These are phyloP conservation scores for Pythium myriotylum DNA, from an alignment of 352 stramenopile species.

Conservation along the genomic window DNA sequence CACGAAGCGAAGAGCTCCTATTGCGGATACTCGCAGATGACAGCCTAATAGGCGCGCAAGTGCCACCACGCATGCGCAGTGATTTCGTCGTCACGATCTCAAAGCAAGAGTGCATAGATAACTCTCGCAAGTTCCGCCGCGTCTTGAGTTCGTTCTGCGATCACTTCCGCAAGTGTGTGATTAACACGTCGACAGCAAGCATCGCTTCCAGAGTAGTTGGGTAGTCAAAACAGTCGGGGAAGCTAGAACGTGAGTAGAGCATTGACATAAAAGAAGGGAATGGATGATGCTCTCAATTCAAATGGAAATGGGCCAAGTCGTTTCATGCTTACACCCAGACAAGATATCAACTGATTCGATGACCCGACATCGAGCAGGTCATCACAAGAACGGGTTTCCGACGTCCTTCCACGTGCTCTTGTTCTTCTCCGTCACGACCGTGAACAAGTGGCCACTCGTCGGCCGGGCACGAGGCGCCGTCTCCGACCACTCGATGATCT, in stretches of 20 bases:
- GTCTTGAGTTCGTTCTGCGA: conserved; percentile 77
- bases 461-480: conserved; percentile 43
- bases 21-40: conserved; percentile 58
- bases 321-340: too few species aligned
- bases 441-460: conserved; percentile 68
- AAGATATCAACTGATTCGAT: too few species aligned
- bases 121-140: conserved; percentile 80
- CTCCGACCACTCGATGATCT: conserved; percentile 77
- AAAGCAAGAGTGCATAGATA: conserved; percentile 62
- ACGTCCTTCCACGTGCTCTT: conserved; percentile 64
- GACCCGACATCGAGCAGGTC: not conserved
- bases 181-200: conserved; percentile 7
- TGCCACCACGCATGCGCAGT: conserved; percentile 45
- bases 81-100: conserved; percentile 70
- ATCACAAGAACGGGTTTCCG: conserved; percentile 71
- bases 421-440: conserved; percentile 61
- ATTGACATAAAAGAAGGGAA: too few species aligned
- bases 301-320: too few species aligned
- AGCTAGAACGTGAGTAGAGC: too few species aligned
- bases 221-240: too few species aligned
- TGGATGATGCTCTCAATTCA: too few species aligned
- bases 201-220: conserved; percentile 29
- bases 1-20: conserved; percentile 67
- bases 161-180: conserved; percentile 71
- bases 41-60: conserved; percentile 63